These are phyloP conservation scores for Mayamaea pseudoterrestris DNA, from an alignment of 108 stramenopile species.

Conservation along the genomic window DNA sequence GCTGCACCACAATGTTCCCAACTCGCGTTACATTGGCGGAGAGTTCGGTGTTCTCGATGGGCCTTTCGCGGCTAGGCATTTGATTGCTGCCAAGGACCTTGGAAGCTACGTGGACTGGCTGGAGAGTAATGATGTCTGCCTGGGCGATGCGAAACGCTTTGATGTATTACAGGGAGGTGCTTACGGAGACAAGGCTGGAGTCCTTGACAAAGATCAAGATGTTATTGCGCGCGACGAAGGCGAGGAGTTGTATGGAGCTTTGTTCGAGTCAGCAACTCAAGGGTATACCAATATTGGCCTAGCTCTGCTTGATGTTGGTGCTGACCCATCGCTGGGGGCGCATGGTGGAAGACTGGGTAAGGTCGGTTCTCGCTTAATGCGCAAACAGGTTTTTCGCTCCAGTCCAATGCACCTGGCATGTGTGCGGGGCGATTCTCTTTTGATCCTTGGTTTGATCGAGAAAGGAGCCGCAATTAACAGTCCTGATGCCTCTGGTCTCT, in stretches of 20 bases:
- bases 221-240: too few species aligned
- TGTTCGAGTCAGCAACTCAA: constrained; percentile 45
- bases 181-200: too few species aligned
- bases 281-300: constrained; percentile 33
- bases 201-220: background rate
- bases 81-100: constrained; percentile 39
- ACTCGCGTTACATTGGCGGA: constrained; percentile 64
- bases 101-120: constrained; percentile 69
- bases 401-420: constrained; percentile 72
- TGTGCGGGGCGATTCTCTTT: constrained; percentile 24
- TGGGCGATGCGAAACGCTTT: too few species aligned
- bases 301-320: constrained; percentile 40
- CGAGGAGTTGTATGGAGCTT: constrained; percentile 49
- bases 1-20: constrained; percentile 35
- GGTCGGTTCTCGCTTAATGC: constrained; percentile 15
- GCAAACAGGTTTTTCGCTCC: constrained; percentile 27
- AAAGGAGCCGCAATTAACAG: constrained; percentile 42
- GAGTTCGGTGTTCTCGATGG: constrained; percentile 38
- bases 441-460: constrained; percentile 35
- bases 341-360: constrained; percentile 41
- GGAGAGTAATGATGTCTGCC: too few species aligned
- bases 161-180: background rate
- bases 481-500: constrained; percentile 58
- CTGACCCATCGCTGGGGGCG: constrained; percentile 41
- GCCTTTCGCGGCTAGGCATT: constrained; percentile 37